Conservation (phyloP, 1,284 basidiomycete species). For the Melampsora allii-populina region DNA sequence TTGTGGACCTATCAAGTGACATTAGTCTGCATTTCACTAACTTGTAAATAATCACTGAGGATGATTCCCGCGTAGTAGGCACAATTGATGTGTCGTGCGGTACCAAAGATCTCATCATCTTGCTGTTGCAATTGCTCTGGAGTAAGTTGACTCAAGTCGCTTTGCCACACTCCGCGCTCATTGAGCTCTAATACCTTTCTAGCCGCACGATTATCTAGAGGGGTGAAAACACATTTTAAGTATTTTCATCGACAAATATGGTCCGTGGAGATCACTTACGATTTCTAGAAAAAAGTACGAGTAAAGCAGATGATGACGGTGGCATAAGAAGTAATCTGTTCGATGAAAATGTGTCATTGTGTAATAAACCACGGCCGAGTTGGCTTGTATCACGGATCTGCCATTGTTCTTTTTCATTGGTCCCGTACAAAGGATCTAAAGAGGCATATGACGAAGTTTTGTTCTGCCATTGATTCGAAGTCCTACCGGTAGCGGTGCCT, state of each 20-base stretch:
- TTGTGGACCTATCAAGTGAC: not conserved
- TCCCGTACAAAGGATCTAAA: conserved; percentile 28
- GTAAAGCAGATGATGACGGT: conserved; percentile 26
- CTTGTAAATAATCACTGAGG: conserved; percentile 33
- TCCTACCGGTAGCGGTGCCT: not conserved
- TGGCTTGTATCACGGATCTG: conserved; percentile 14
- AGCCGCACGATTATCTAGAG: conserved; percentile 29
- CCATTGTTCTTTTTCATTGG: conserved; percentile 11
- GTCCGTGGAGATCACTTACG: not conserved
- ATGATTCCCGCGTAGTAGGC: conserved; percentile 60
- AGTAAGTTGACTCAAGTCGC: conserved; percentile 50
- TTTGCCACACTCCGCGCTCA: conserved; percentile 24
- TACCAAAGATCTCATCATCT: conserved; percentile 68
- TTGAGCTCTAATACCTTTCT: conserved; percentile 26
- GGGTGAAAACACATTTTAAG: no score
- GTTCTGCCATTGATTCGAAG: conserved; percentile 31
- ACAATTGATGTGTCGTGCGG: conserved; percentile 69
- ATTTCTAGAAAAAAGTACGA: conserved; percentile 33
- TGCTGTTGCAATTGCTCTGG: conserved; percentile 54
- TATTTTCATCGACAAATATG: no score
- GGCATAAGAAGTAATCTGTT: conserved; percentile 33
- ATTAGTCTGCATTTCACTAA: not conserved
- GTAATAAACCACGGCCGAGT: conserved; percentile 27
- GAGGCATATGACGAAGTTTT: conserved; percentile 34
- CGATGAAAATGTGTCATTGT: conserved; percentile 35